Evolutionary conservation across 2,329 filamentous ascomycete genomes (phyloP).

Genomic region (Pseudogymnoascus sp.): DNA sequence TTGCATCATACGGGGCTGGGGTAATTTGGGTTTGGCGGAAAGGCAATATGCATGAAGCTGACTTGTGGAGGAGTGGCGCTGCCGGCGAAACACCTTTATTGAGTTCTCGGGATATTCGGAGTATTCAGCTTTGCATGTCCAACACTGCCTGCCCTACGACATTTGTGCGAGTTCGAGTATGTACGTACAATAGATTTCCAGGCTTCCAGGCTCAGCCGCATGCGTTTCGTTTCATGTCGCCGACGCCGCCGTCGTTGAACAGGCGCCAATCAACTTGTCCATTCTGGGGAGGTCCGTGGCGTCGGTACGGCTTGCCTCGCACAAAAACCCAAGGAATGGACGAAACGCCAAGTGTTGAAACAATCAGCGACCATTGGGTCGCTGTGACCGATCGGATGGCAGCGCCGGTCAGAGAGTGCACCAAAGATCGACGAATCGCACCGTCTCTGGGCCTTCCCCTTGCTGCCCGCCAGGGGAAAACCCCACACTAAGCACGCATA

Average conservation of each 20-base stretch:
- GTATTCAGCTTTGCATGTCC: background rate
- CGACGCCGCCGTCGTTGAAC: background rate
- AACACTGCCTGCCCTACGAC: background rate
- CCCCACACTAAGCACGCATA: background rate
- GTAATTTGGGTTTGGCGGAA: background rate
- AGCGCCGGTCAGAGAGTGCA: background rate
- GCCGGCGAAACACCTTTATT: background rate
- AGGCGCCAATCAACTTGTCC: background rate
- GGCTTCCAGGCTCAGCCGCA: background rate
- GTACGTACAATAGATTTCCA: background rate
- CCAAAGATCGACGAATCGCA: background rate
- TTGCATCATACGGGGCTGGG: background rate
- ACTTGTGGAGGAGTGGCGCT: background rate
- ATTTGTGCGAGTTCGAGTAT: too few species aligned
- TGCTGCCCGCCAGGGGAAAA: background rate
- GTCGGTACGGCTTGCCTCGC: background rate
- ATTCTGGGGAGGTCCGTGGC: background rate
- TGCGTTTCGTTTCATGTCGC: conserved; percentile 2
- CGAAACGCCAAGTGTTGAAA: conserved; percentile 7
- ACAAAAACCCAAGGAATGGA: background rate
- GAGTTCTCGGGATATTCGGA: background rate
- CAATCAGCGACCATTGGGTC: background rate
- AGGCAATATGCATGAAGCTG: background rate
- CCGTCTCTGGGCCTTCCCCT: background rate
- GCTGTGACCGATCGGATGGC: background rate